Base-by-base conservation (phyloP, 1,139 yeast genomes). In the Zygosaccharomyces pseudobailii region DNA sequence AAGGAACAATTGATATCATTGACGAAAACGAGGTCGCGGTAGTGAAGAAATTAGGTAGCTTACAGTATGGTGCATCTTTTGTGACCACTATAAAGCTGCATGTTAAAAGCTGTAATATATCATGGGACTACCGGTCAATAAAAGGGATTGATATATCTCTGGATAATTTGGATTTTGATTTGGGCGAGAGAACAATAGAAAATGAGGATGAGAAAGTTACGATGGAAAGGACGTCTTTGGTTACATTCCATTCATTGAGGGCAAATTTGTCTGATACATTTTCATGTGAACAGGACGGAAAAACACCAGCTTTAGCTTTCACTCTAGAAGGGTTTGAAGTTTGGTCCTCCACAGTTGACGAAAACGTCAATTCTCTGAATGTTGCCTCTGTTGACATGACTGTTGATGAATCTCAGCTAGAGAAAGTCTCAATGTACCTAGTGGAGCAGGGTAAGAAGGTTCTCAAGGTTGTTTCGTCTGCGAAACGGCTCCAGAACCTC, bases 11-110 rank as follows among this genome's bases (percentile, higher is more conserved):
- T 62, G 70, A 74, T 6, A 67, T 80, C 2, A 70, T 89, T 63
- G 96, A 90, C 61, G 62, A 66, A 19, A 67, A 88, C 20, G 95
- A 89, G 50, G 66, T 78, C 23, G 76, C 78, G n/a, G 78, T 84
- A 2, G 71, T 87, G 9, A 66, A 65, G 33, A 62, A 69, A 17
- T 61, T 84, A 17, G 68, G 71, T 28, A 55, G 55, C 8, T 61
- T 72, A 21, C 65, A 77, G 45, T 58, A 63, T 7, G 69, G 73
- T 2, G 57, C 68, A 1, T 70, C 75, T 3, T 60, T 68, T 24
- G 69, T 74, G 2, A 65, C 67, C 30, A 82, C 79, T 52, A 39
- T 76, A 5, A 71, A 87, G 39, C 46, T 86, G 3, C 75, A 80
- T 1, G 62, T 81, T 3, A 82, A 84, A 0, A 67, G 69, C 4